phyloP scores from a whole-genome alignment of 2,329 filamentous ascomycete genomes.

The Ceratocystis smalleyi region DNA sequence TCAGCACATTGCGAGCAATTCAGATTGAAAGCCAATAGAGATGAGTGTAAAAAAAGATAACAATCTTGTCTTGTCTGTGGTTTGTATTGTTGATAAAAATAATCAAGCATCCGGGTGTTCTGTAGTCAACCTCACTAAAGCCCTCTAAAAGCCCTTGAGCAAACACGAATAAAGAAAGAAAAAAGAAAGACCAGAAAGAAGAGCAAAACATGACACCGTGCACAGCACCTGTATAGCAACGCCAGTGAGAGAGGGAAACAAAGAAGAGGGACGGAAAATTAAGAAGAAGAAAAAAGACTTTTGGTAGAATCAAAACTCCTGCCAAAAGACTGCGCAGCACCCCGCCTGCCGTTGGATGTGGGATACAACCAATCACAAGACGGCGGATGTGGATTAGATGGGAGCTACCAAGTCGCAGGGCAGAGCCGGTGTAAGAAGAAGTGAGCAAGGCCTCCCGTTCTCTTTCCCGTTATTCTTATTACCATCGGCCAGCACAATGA shows the following conservation, averaged over 20 bases:
- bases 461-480: background rate
- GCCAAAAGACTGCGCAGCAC: background rate
- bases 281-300: background rate
- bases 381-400: background rate
- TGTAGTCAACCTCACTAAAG: background rate
- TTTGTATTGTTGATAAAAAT: background rate
- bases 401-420: background rate
- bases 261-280: background rate
- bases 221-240: conserved; percentile 4
- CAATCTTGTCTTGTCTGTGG: background rate
- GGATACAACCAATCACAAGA: conserved; percentile 3
- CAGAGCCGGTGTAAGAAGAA: background rate
- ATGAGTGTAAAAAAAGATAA: background rate
- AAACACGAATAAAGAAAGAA: background rate
- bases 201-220: background rate
- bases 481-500: background rate
- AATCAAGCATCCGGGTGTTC: background rate
- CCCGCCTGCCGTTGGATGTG: background rate
- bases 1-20: no score
- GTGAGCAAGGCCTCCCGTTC: background rate
- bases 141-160: background rate
- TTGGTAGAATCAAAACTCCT: background rate
- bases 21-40: no score
- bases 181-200: background rate
- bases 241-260: background rate